These are phyloP conservation scores for Colletotrichum tropicale DNA, from an alignment of 2,329 filamentous ascomycete species.

Conservation along the genomic window DNA sequence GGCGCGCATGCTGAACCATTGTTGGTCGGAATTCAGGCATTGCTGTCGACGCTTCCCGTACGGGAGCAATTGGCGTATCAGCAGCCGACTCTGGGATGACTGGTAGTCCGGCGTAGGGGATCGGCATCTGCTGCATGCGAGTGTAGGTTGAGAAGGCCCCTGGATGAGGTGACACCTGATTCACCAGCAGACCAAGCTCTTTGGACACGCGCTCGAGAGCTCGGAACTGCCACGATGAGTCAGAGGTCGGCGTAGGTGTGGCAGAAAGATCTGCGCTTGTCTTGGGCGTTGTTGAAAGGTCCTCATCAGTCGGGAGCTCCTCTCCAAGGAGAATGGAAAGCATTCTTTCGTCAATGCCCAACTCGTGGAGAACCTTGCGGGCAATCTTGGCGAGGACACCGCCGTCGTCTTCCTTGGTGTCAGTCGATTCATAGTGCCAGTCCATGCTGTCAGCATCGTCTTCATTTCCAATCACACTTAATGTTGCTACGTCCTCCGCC, in stretches of 20 bases:
- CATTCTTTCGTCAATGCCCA: conserved; percentile 87
- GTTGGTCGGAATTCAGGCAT: conserved; percentile 56
- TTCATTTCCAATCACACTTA: conserved; percentile 30
- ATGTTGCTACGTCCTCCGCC: conserved; percentile 33
- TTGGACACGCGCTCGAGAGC: conserved; percentile 84
- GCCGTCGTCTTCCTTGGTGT: conserved; percentile 57
- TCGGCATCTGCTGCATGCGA: conserved; percentile 64
- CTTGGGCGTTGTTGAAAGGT: conserved; percentile 52
- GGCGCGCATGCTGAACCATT: conserved; percentile 39
- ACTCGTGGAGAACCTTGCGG: conserved; percentile 81
- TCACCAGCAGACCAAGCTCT: conserved; percentile 84
- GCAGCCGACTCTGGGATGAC: conserved; percentile 60
- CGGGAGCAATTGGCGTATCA: conserved; percentile 26
- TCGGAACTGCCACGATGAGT: conserved; percentile 73
- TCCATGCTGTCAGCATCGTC: conserved; percentile 46
- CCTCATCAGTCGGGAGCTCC: conserved; percentile 61
- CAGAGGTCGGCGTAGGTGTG: conserved; percentile 33
- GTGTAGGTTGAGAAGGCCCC: conserved; percentile 87
- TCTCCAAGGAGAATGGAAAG: conserved; percentile 90
- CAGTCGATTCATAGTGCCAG: conserved; percentile 55
- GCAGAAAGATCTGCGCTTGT: conserved; percentile 30
- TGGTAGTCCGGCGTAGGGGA: conserved; percentile 81
- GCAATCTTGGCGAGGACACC: conserved; percentile 84
- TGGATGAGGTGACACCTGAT: conserved; percentile 78
- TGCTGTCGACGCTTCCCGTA: conserved; percentile 56